These are phyloP conservation scores for Excoecaria agallocha DNA, from an alignment of 345 rosid species.

Conservation along the genomic window DNA sequence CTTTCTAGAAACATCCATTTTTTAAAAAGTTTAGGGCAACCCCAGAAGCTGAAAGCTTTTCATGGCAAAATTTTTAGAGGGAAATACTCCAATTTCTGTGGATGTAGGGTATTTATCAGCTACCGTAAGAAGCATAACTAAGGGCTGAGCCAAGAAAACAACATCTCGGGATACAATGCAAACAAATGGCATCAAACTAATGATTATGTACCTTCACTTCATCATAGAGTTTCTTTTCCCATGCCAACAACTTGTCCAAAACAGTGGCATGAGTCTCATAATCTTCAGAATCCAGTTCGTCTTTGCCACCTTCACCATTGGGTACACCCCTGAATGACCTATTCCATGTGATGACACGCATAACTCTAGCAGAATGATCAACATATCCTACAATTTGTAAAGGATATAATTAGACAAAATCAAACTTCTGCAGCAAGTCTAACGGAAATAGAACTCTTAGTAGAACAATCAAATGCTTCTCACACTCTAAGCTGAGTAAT, in stretches of 20 bases:
- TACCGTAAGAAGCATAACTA: not conserved
- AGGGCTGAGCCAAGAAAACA: not conserved
- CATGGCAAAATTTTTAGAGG: not conserved
- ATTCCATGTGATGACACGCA: constrained; percentile 98
- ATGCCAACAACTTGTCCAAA: constrained; percentile 88
- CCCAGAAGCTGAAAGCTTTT: not conserved
- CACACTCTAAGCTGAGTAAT: too few species aligned
- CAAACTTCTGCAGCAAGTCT: not conserved
- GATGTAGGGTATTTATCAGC: not conserved
- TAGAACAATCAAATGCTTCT: not conserved
- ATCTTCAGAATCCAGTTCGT: constrained; percentile 68
- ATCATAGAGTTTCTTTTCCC: constrained; percentile 97
- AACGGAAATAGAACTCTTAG: not conserved
- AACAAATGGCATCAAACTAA: not conserved
- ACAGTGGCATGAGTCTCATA: constrained; percentile 85
- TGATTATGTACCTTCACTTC: constrained; percentile 75
- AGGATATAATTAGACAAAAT: not conserved
- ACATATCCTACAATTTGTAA: constrained; percentile 52
- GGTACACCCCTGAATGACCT: constrained; percentile 60
- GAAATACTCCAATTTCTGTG: too few species aligned
- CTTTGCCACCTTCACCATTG: constrained; percentile 60
- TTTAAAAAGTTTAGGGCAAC: not conserved
- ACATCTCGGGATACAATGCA: not conserved
- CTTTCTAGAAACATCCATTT: not conserved
- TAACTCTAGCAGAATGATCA: constrained; percentile 90